Evolutionary conservation across 306 rosid species (phyloP), one percentile per base, ranked within the genome.

Genomic region (Rosa rugosa): DNA sequence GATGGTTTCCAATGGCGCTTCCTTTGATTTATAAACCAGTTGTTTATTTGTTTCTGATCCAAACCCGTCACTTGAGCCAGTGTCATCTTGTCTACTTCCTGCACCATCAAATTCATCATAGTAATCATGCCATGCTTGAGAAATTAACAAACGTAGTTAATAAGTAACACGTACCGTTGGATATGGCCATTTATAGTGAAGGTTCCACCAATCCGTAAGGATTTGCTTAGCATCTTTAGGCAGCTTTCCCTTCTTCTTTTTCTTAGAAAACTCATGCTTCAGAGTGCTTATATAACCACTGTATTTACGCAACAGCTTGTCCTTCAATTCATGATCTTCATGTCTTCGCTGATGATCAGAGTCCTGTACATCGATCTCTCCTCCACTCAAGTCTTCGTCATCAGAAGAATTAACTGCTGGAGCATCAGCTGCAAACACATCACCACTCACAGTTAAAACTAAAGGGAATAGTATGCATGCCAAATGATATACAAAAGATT

Each of bases 11-110:
- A 93, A 75, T 89, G 98, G 54, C 97, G 92, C 82, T 93, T 93
- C 85, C 98, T 91, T 79, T 91, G 97, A 76, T 91, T 93, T 76
- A 91, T 91, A 75, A 93, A 91, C 98, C 98, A 93, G 81, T 88
- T 91, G 69, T 88, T 91, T 49, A 91, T 83, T 73, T 93, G 97
- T 74, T 93, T 93, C 75, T 80, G 94, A 54, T 89, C 92, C 46
- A 93, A 71, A 16, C 96, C 91, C 14, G 89, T 93, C 87, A 83
- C 68, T 76, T 91, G 89, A 4, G 91, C 93, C 78, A 93, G 80
- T 22, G 79, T 80, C 45, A 87, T 77, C 83, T 93, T 93, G 38
- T 91, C 97, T 1, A 69, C 87, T n/a, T 91, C 97, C 98, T 91
- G 79, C 42, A 49, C 20, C 18, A 25, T 11, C 45, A 17, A 38